Percentiles rank a stretch among this genome's conserved stretches.
These are phyloP conservation scores for Kurtzmaniella quercitrusa DNA, from an alignment of 1,139 yeast genomes.

Conservation along the genomic window DNA sequence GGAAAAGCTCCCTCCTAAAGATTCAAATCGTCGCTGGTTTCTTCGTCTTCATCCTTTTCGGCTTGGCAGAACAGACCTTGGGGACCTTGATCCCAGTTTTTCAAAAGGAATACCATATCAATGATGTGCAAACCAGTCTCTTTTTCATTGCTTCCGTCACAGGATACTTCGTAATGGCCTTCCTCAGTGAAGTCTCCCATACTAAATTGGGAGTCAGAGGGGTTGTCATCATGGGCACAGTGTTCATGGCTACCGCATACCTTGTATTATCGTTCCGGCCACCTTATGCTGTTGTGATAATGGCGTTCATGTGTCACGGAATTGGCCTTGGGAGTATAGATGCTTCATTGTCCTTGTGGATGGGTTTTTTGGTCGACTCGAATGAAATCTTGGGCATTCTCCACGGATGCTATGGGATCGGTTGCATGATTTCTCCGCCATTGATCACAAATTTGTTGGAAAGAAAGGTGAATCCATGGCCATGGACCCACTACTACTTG, in stretches of 20 bases:
- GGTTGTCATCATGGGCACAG: conserved; percentile 29
- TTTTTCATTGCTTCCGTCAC: conserved; percentile 31
- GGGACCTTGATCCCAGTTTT: conserved; percentile 53
- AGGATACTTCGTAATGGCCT: conserved; percentile 40
- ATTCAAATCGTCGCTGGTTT: conserved; percentile 39
- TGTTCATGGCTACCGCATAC: conserved; percentile 28
- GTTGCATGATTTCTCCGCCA: conserved; percentile 64
- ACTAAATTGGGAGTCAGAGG: conserved; percentile 33
- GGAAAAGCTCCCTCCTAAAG: conserved; percentile 28
- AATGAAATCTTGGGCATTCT: conserved; percentile 62
- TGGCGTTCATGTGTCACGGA: conserved; percentile 44
- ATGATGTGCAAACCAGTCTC: conserved; percentile 35
- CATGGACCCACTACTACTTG: conserved; percentile 46
- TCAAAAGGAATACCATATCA: conserved; percentile 39
- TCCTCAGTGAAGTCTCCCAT: conserved; percentile 29
- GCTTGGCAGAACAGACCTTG: conserved; percentile 54
- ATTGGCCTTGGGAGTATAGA: conserved; percentile 60
- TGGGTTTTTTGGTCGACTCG: conserved; percentile 52
- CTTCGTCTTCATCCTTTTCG: conserved; percentile 39
- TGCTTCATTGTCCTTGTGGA: conserved; percentile 55
- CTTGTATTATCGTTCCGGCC: conserved; percentile 26
- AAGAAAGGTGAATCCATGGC: conserved; percentile 31
- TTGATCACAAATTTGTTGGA: conserved; percentile 43
- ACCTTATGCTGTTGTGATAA: conserved; percentile 31
- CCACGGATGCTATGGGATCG: conserved; percentile 68